Base-by-base conservation (phyloP, 1,139 yeast genomes). In the Protomyces gravidus region DNA sequence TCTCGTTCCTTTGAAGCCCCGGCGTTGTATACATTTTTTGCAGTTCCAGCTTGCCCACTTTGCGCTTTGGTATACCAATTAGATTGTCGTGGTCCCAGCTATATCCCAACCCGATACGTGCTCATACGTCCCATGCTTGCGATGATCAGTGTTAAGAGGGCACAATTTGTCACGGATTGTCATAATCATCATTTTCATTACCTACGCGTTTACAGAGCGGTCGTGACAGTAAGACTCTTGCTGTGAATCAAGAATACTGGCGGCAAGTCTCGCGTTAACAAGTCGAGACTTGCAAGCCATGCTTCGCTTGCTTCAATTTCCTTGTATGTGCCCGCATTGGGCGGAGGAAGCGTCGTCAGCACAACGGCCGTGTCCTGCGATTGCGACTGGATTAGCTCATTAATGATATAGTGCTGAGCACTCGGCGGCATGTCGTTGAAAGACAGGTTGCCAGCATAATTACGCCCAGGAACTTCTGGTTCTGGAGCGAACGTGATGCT, bases 161-260 rank as follows among this genome's bases (percentile, higher is more conserved):
- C n/a, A n/a, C n/a, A n/a, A n/a, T n/a, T n/a, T n/a, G n/a, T n/a
- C n/a, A n/a, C n/a, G n/a, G n/a, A n/a, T n/a, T n/a, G n/a, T n/a
- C n/a, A n/a, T n/a, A n/a, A n/a, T n/a, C n/a, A n/a, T n/a, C n/a
- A n/a, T n/a, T n/a, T n/a, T n/a, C n/a, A n/a, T n/a, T n/a, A n/a
- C n/a, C n/a, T n/a, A n/a, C n/a, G n/a, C n/a, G 5, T 30, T 66
- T 75, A 87, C 64, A 87, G 75, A 23, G 95, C 89, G 11, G 97
- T 90, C 0, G 98, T 92, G 1, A 92, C 97, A 0, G 98, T 92
- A 76, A 90, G 89, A 0, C 96, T 85, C 72, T 89, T 95, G 0
- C 97, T 88, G 69, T 92, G 90, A 60, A 92, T 78, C 63, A 92
- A 72, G 68, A 92, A 71, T 2, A 82, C 78, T 0, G 97, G 96